Conservation (phyloP, 2,329 filamentous ascomycete species). For the Aspergillus pseudoterreus region DNA sequence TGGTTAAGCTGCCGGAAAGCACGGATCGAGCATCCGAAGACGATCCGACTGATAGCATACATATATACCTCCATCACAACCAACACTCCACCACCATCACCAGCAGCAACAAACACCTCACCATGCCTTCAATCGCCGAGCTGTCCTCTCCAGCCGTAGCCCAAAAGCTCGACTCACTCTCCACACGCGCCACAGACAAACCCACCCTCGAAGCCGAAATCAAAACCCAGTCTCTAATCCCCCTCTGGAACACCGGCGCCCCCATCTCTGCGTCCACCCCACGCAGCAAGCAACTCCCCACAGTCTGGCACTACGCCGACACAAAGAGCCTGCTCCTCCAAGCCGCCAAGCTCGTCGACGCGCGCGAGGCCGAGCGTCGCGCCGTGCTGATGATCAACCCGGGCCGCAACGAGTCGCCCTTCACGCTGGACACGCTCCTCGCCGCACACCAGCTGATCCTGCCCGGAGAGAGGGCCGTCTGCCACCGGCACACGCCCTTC, state of each 20-base stretch:
- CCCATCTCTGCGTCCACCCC: not conserved
- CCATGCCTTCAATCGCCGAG: no score
- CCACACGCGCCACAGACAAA: not conserved
- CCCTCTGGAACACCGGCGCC: not conserved
- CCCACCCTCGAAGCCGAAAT: not conserved
- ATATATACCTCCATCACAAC: not conserved
- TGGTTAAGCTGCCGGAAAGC: not conserved
- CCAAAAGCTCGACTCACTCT: no score
- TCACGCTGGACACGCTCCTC: not conserved
- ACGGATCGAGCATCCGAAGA: not conserved
- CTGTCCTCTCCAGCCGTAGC: no score
- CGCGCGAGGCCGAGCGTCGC: not conserved
- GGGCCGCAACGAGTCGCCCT: not conserved
- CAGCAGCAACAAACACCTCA: no score
- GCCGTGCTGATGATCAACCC: not conserved
- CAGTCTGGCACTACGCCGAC: not conserved
- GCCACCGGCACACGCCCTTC: slow-evolving; percentile 2
- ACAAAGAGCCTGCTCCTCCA: not conserved
- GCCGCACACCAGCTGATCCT: not conserved
- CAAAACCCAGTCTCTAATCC: not conserved
- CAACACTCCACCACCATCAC: not conserved
- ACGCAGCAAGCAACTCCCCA: not conserved
- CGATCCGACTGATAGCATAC: not conserved
- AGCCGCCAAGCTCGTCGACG: not conserved
- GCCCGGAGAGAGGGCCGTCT: not conserved